phyloP scores from a whole-genome alignment of 2,329 filamentous ascomycete species.

The Diaporthe batatas region DNA sequence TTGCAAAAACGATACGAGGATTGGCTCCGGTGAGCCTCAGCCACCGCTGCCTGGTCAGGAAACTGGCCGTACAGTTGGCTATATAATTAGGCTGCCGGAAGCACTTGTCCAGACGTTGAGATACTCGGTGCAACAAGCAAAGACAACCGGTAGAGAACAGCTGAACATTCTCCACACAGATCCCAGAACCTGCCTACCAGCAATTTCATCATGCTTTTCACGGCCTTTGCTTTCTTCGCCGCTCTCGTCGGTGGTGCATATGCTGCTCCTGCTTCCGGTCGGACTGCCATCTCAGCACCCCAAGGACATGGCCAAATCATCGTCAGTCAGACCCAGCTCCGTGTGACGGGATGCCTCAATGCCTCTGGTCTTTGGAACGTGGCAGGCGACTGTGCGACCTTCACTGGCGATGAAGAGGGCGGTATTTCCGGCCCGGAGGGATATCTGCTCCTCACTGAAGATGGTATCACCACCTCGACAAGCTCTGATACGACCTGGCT shows the following conservation, averaged over 20 bases:
- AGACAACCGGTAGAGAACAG: neutral
- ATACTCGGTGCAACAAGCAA: neutral
- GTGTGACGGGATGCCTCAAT: constrained; percentile 18
- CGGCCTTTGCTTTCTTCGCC: neutral
- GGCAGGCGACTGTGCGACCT: constrained; percentile 7
- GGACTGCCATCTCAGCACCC: neutral
- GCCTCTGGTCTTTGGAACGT: constrained; percentile 3
- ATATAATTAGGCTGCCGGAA: constrained; percentile 4
- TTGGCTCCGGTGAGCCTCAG: constrained; percentile 19
- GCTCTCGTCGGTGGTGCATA: constrained; percentile 1
- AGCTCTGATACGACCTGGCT: constrained; percentile 13
- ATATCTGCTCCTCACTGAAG: neutral
- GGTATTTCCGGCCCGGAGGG: constrained; percentile 10
- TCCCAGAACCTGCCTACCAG: no score
- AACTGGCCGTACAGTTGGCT: neutral
- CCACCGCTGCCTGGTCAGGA: constrained; percentile 6
- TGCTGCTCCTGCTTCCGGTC: constrained; percentile 9
- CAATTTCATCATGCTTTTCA: neutral
- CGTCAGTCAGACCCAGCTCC: constrained; percentile 29
- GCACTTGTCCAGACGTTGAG: neutral
- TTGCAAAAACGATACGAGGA: constrained; percentile 10
- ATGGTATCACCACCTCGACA: constrained; percentile 9
- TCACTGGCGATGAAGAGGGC: neutral
- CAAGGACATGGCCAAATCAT: constrained; percentile 11
- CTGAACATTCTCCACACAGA: neutral